Base-by-base conservation (phyloP, 2,329 filamentous ascomycete species). In the Basipetospora chlamydospora region DNA sequence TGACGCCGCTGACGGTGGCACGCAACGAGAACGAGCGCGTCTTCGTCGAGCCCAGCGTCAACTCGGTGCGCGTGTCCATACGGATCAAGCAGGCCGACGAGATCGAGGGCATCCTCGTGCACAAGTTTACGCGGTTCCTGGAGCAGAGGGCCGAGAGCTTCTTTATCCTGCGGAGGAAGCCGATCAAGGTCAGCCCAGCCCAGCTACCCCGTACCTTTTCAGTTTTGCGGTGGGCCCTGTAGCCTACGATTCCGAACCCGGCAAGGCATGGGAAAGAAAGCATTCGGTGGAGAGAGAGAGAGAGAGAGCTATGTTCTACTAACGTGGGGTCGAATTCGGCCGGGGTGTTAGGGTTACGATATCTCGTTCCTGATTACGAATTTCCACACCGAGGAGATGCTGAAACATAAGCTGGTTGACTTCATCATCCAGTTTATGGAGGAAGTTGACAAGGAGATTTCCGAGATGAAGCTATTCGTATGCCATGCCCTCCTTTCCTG, bases 401-500 rank as follows among this genome's bases (percentile, higher is more conserved):
- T 96, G 55, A 96, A 96, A 68, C 88, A 98, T 58, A 96, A 98
- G 67, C 70, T 98, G 48, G 92, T 98, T 23, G 90, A 98, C 58
- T 98, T 98, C 53, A 93, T 98, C 48, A 95, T 98, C 46, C 80
- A 96, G 53, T 98, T 98, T 53, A 96, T 98, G 88, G 88, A 98
- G 60, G 90, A 98, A 58, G 92, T 98, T 4, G 92, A 98, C 60
- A 98, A 98, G 69, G 90, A 98, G 60, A 98, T 98, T 42, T 96
- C 90, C 3, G 92, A 98, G 64, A 96, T 98, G 90, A 98, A 98
- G 72, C 80, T 98, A 51, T 98, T 98, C 60, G 88, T 95, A 72
- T 48, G 84, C 20, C 30, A 13, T 38, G 11, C 16, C 18, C 28
- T 11, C 36, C n/a, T n/a, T n/a, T n/a, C n/a, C 31, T 16, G 21